Percentiles rank a stretch among this genome's conserved stretches.
These are phyloP conservation scores for Kwoniella botswanensis DNA, from an alignment of 768 basidiomycete species.

Conservation along the genomic window DNA sequence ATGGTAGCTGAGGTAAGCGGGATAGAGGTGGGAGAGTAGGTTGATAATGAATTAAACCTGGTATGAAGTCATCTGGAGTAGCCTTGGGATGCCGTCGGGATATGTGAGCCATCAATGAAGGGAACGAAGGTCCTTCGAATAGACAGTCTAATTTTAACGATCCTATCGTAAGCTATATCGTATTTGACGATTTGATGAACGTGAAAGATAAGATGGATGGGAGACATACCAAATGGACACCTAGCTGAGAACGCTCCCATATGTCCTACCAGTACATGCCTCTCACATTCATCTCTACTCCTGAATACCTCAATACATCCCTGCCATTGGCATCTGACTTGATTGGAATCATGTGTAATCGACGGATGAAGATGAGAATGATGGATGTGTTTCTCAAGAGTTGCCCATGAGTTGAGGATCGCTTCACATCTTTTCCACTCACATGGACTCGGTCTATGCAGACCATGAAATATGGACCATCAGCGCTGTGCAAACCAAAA, in stretches of 20 bases:
- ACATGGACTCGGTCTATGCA: conserved; percentile 48
- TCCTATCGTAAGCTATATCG: neutral
- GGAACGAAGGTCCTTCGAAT: conserved; percentile 44
- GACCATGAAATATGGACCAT: no score
- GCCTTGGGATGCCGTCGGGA: conserved; percentile 39
- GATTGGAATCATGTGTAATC: neutral
- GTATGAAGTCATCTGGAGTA: conserved; percentile 51
- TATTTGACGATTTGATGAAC: no score
- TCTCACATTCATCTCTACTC: conserved; percentile 30
- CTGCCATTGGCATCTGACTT: conserved; percentile 34
- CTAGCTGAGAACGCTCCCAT: conserved; percentile 45
- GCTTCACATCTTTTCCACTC: conserved; percentile 44
- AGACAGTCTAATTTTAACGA: conserved; percentile 34
- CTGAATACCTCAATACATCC: conserved; percentile 27
- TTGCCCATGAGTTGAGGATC: conserved; percentile 47
- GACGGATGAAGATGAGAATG: conserved; percentile 41
- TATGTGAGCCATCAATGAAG: conserved; percentile 47
- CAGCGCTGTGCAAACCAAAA: no score
- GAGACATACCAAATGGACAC: conserved; percentile 47
- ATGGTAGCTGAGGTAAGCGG: conserved; percentile 11
- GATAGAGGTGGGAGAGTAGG: conserved; percentile 6
- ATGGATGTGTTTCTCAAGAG: conserved; percentile 49
- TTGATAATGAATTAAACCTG: conserved; percentile 47
- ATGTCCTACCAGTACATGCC: conserved; percentile 43
- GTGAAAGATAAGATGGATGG: no score